Conservation (phyloP, 2,329 filamentous ascomycete species). For the Penicillium olsonii region DNA sequence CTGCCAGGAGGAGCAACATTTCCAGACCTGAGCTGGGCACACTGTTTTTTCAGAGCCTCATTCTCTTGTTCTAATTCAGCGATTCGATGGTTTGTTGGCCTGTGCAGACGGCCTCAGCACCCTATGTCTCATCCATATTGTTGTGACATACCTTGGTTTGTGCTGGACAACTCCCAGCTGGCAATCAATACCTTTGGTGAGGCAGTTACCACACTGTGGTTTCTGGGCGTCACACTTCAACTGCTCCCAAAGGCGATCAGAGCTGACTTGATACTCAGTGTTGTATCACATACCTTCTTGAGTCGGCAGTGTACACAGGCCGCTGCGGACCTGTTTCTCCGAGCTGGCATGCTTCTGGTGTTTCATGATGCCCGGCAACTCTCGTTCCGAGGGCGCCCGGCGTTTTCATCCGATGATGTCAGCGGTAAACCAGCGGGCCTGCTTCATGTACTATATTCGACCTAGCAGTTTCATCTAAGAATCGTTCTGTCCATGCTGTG, state of each 20-base stretch:
- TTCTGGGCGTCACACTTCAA: constrained; percentile 53
- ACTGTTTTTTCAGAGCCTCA: constrained; percentile 21
- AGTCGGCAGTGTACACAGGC: constrained; percentile 43
- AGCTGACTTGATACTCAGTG: too few relatives aligned
- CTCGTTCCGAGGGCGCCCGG: constrained; percentile 3
- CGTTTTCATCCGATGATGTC: constrained; percentile 2
- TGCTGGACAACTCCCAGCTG: constrained; percentile 42
- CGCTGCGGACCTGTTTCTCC: constrained; percentile 24
- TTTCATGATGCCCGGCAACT: constrained; percentile 6
- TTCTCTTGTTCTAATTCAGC: constrained; percentile 28
- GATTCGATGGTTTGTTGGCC: constrained; percentile 32
- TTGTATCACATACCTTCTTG: constrained; percentile 29
- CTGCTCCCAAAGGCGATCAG: constrained; percentile 28
- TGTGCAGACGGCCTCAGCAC: neutral
- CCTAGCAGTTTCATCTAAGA: too few relatives aligned
- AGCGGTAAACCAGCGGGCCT: too few relatives aligned
- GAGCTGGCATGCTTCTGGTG: constrained; percentile 17
- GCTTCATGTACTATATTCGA: too few relatives aligned
- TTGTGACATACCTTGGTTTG: constrained; percentile 21
- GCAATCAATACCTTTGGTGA: constrained; percentile 48
- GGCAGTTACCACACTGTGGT: constrained; percentile 51
- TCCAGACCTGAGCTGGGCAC: constrained; percentile 4
- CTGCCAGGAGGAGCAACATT: neutral
- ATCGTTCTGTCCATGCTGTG: too few relatives aligned
- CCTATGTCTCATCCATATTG: neutral